These are phyloP conservation scores for Colletotrichum sp. DNA, from an alignment of 2,329 filamentous ascomycete species.

Conservation along the genomic window DNA sequence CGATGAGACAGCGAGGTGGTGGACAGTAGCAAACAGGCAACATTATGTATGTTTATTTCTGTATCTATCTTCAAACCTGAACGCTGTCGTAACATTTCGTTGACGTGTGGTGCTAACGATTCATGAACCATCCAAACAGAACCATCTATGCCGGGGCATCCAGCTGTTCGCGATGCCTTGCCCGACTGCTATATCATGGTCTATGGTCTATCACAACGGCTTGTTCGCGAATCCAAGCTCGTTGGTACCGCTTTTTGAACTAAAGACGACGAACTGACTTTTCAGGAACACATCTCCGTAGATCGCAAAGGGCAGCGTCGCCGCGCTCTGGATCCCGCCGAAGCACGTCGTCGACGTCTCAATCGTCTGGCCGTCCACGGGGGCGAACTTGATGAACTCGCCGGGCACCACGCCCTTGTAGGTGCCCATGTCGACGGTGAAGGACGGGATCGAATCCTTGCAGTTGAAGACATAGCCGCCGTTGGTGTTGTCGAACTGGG, in stretches of 20 bases:
- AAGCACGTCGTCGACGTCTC: constrained; percentile 32
- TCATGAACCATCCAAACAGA: background rate
- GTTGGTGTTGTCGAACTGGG: constrained; percentile 44
- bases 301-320: constrained; percentile 40
- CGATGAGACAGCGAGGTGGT: background rate
- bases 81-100: background rate
- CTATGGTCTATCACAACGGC: constrained; percentile 4
- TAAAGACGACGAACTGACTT: constrained; percentile 48
- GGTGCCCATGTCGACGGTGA: constrained; percentile 35
- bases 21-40: background rate
- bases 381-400: constrained; percentile 41
- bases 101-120: background rate
- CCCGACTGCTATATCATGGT: background rate
- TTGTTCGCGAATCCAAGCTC: constrained; percentile 46
- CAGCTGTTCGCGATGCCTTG: background rate
- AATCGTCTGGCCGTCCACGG: constrained; percentile 21
- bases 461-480: constrained; percentile 68
- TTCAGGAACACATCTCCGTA: constrained; percentile 48
- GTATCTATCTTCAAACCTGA: background rate
- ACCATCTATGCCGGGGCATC: background rate
- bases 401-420: constrained; percentile 41
- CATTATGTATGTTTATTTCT: background rate
- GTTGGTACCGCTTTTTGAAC: constrained; percentile 28
- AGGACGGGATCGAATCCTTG: constrained; percentile 50
- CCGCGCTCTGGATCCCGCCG: constrained; percentile 41